These are phyloP conservation scores for Craterostigma plantagineum DNA, from an alignment of 257 asterid genomes.

Conservation along the genomic window DNA sequence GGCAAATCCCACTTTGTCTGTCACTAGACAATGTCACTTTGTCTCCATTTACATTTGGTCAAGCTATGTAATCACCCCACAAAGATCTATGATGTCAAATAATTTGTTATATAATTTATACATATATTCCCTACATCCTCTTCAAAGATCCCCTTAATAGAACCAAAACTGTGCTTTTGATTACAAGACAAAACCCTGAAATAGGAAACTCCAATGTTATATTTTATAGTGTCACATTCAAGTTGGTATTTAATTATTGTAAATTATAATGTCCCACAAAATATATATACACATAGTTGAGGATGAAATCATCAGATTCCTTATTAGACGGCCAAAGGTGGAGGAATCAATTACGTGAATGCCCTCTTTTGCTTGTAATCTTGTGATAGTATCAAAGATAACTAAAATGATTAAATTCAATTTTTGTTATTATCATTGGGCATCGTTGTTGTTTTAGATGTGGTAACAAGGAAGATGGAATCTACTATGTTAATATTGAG, in stretches of 20 bases:
- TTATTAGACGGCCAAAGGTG: slow-evolving; percentile 59
- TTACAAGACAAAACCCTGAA: slow-evolving; percentile 13
- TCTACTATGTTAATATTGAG: no score
- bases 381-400: no score
- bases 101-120: neutral
- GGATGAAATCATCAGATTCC: slow-evolving; percentile 59
- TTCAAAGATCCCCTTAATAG: slow-evolving; percentile 10
- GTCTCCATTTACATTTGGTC: slow-evolving; percentile 17
- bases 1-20: slow-evolving; percentile 23
- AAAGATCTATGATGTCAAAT: no score
- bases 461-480: no score
- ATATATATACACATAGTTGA: no score
- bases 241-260: slow-evolving; percentile 5
- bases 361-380: slow-evolving; percentile 38
- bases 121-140: slow-evolving; percentile 9
- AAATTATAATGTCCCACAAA: neutral
- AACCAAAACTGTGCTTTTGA: slow-evolving; percentile 6
- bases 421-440: no score
- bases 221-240: slow-evolving; percentile 9
- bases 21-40: slow-evolving; percentile 20
- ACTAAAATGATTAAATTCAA: neutral
- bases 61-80: slow-evolving; percentile 1
- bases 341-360: slow-evolving; percentile 16
- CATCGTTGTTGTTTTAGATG: no score
- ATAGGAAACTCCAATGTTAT: slow-evolving; percentile 26